Base-by-base conservation (phyloP, 2,329 filamentous ascomycete species). In the Botryotinia calthae region DNA sequence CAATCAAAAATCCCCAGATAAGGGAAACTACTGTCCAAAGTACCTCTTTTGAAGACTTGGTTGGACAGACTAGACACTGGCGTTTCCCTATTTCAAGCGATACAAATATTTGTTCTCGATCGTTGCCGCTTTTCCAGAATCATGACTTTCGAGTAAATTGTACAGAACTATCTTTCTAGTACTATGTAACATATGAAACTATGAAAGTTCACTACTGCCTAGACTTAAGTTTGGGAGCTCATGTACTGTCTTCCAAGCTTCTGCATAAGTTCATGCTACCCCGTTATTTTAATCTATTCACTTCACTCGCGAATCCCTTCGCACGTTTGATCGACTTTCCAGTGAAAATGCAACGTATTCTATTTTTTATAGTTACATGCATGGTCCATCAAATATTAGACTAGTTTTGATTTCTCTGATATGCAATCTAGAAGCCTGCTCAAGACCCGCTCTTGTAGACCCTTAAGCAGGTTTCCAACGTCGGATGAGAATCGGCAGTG, bases 271-370 rank as follows among this genome's bases (percentile, higher is more conserved):
- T 31, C 31, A 37, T 65, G 44, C 14, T 66, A n/a, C 31, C 44
- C 54, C 54, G 54, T 44, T 28, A 46, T 61, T n/a, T 46, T 46
- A 34, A 61, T 31, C 3, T 62, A 61, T 62, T 34, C 31, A 20
- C 25, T 48, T 48, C 37, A n/a, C 14, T 62, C 22, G 10, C 28
- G 22, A 62, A 46, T 40, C 40, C 12, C 22, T 28, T 37, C 28
- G 8, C 56, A 70, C 18, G 68, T 70, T 28, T 63, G 42, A 70
- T 70, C 56, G 42, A 3, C 56, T 63, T 59, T 59, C 37, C 37
- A 69, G 37, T 34, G 66, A 44, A 44, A 70, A 28, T 48, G 10
- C n/a, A 37, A 28, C 5, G 37, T 14, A 70, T 40, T 63, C n/a
- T 25, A 37, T n/a, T 22, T 20, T 66, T 40, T 8, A 37, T 22